phyloP scores from a whole-genome alignment of 768 basidiomycete genomes.

The Amanita pseudoporphyria region DNA sequence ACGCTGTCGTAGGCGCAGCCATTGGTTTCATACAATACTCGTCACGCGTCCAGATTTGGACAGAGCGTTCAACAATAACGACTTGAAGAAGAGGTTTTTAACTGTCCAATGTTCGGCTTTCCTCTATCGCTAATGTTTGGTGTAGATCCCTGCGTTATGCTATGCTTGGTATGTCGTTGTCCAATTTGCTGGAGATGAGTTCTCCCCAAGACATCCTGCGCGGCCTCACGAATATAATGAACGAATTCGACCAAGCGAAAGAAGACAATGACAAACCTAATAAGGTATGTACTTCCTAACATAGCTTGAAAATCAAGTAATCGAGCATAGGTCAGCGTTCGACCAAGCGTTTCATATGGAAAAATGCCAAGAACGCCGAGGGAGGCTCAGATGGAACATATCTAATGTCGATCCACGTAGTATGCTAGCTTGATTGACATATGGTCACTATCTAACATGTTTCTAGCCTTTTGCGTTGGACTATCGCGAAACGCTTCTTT shows the following conservation, averaged over 20 bases:
- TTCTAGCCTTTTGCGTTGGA: conserved; percentile 81
- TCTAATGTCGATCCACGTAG: conserved; percentile 66
- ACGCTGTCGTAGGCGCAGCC: conserved; percentile 44
- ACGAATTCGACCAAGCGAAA: conserved; percentile 72
- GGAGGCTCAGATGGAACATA: conserved; percentile 58
- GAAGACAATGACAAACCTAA: conserved; percentile 67
- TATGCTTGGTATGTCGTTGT: conserved; percentile 79
- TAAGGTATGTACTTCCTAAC: conserved; percentile 37
- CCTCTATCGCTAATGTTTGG: background rate
- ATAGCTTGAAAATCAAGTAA: conserved; percentile 3
- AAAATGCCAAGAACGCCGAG: conserved; percentile 41
- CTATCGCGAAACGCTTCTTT: conserved; percentile 83
- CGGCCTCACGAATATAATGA: conserved; percentile 58
- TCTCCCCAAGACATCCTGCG: conserved; percentile 75
- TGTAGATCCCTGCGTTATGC: conserved; percentile 74
- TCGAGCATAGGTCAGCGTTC: conserved; percentile 15
- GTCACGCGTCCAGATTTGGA: conserved; percentile 69
- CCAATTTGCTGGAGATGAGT: conserved; percentile 70
- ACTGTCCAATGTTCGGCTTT: background rate
- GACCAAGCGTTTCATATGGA: conserved; percentile 49
- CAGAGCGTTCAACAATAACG: conserved; percentile 58
- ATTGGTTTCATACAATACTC: conserved; percentile 86
- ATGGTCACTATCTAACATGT: conserved; percentile 5
- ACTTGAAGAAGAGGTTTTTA: conserved; percentile 71
- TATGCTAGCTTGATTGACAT: conserved; percentile 21